Evolutionary conservation across 2,329 filamentous ascomycete species (phyloP).

Genomic region (Colletotrichum agaves): DNA sequence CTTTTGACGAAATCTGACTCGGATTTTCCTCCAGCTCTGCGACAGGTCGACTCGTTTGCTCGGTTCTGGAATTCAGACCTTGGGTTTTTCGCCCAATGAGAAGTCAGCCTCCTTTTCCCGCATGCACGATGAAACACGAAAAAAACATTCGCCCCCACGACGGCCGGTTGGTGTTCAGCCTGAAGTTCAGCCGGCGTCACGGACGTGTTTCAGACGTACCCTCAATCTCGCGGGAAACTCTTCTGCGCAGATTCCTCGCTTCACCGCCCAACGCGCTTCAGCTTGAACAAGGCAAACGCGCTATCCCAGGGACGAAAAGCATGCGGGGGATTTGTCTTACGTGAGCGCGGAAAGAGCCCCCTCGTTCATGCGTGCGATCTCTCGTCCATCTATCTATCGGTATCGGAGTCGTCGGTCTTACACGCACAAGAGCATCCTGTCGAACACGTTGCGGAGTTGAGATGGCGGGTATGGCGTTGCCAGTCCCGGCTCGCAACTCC

Average conservation of each 20-base stretch:
- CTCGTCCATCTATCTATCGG: neutral
- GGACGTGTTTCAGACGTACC: constrained; percentile 34
- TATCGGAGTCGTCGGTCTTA: neutral
- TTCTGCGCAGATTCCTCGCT: constrained; percentile 30
- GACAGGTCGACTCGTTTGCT: neutral
- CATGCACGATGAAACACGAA: constrained; percentile 25
- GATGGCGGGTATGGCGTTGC: constrained; percentile 23
- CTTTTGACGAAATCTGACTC: constrained; percentile 13
- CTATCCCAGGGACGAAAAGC: too few species aligned
- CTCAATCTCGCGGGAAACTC: constrained; percentile 12
- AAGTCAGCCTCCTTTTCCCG: neutral
- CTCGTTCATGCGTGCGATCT: constrained; percentile 22
- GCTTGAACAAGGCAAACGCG: too few species aligned
- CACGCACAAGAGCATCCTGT: neutral
- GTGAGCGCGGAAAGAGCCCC: neutral
- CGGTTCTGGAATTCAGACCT: constrained; percentile 4
- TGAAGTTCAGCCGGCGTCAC: constrained; percentile 34
- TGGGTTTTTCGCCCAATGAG: constrained; percentile 13
- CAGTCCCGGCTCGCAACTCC: constrained; percentile 14
- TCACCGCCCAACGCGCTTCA: constrained; percentile 6
- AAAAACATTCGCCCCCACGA: constrained; percentile 14
- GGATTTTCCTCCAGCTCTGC: constrained; percentile 3
- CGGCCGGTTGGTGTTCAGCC: constrained; percentile 11
- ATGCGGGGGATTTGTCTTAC: too few species aligned
- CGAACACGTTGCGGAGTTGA: constrained; percentile 16